A percentile compares a stretch with the other conserved stretches of the same genome.
Conservation (phyloP, 176 grass and related monocot species). For the Cenchrus fungigraminus region DNA sequence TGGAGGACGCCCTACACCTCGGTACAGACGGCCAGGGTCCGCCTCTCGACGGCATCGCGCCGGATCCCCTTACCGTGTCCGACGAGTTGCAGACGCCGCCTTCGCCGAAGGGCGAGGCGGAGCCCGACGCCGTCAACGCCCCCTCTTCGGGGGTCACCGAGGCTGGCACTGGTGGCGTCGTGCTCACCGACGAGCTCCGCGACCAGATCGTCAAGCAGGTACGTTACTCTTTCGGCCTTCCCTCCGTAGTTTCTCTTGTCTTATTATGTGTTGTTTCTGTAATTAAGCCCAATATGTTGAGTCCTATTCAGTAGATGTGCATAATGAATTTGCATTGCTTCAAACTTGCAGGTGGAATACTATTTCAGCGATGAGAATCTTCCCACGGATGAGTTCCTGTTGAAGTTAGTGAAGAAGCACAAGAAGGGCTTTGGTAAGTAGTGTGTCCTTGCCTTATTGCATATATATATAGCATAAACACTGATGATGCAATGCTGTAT, state of each 20-base stretch:
- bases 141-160: neutral
- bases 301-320: neutral
- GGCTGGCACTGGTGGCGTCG: constrained; percentile 15
- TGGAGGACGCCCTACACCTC: neutral
- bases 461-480: neutral
- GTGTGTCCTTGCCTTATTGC: constrained; percentile 19
- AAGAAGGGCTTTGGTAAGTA: constrained; percentile 79
- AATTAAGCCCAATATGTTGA: neutral
- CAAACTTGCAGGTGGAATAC: constrained; percentile 77
- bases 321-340: neutral
- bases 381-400: constrained; percentile 69
- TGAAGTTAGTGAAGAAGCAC: constrained; percentile 79
- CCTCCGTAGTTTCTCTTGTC: neutral
- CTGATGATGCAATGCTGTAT: neutral
- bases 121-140: neutral
- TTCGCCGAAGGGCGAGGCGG: neutral
- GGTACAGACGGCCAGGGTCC: constrained; percentile 9
- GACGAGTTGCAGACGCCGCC: neutral
- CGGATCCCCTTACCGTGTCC: neutral
- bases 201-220: constrained; percentile 83
- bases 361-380: constrained; percentile 98
- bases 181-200: constrained; percentile 76
- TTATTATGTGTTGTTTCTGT: neutral
- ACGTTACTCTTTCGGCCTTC: neutral
- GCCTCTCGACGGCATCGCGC: neutral